Percentiles rank a stretch among this genome's conserved stretches.
Conservation (phyloP, 208 protist genomes). For the Leptomonas pyrrhocoris region DNA sequence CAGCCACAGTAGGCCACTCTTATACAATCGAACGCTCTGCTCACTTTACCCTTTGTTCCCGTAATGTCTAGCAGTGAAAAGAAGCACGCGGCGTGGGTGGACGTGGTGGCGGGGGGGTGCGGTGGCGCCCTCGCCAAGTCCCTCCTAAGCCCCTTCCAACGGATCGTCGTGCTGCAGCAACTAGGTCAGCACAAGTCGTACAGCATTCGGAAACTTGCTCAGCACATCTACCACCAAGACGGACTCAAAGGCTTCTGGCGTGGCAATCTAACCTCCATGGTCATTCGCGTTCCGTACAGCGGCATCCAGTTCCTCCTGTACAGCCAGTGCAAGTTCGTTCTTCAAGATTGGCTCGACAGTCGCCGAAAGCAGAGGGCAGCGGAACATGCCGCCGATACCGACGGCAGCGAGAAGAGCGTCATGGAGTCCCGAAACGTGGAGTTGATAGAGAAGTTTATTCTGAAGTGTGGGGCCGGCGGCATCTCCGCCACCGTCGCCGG, state of each 20-base stretch:
- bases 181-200: conserved; percentile 68
- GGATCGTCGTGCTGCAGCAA: conserved; percentile 87
- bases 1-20: background rate
- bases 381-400: background rate
- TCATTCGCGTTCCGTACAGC: conserved; percentile 89
- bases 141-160: conserved; percentile 82
- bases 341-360: conserved; percentile 67
- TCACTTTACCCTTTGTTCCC: conserved; percentile 15
- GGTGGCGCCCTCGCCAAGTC: conserved; percentile 83
- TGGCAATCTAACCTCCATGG: conserved; percentile 90
- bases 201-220: conserved; percentile 46
- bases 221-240: conserved; percentile 60
- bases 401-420: background rate
- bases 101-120: conserved; percentile 77
- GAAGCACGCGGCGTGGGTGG: conserved; percentile 78
- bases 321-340: conserved; percentile 75
- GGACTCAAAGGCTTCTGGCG: conserved; percentile 84
- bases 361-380: conserved; percentile 18
- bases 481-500: conserved; percentile 82
- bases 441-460: conserved; percentile 73
- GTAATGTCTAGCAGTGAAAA: conserved; percentile 56
- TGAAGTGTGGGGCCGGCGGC: conserved; percentile 88
- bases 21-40: background rate
- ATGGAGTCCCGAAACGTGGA: conserved; percentile 18
- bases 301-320: conserved; percentile 89